Evolutionary conservation across 805 yeast species (phyloP), one percentile per base, ranked within the genome.

Genomic region (Cyberlindnera samutprakarnensis): DNA sequence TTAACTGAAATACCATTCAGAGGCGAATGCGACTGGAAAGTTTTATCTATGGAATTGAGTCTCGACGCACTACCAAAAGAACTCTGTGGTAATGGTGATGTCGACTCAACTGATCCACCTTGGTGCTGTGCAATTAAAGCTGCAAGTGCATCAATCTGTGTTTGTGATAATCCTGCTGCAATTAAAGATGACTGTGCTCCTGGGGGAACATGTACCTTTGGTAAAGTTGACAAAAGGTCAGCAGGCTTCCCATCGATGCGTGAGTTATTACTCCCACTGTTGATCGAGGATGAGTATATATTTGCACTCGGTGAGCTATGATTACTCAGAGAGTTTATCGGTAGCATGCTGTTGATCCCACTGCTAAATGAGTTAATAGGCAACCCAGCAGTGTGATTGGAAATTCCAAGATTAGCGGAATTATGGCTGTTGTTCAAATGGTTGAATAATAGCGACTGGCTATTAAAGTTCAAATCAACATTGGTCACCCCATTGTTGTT

Each of bases 71-170:
- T 19, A 19, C 10, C 10, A 7, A 10, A 19, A 8, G 21, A 8
- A 13, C 7, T 13, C 16, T 18, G 23, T 12, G 21, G 6, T 10
- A 32, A 17, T 12, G 42, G 19, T 10, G 25, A 12, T 22, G 24
- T 16, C 6, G 16, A 18, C 4, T 15, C 14, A 15, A 14, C 17
- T 5, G 21, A 23, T 22, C 30, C 17, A 9, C 21, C 61, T 55
- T 75, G 78, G 53, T 81, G 81, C 43, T 77, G 82, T 0, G 87
- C 88, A 20, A 81, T 72, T 31, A 81, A 62, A 0, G 84, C 84
- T 6, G 84, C 76, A 21, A 82, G 59, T 3, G 85, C 75, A 46
- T 78, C 84, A 11, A 82, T 80, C 51, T 82, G 92, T 23, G 74
- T 75, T 35, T 68, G 72, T 3, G 75, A 62, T 25, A 82, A 63